Percentiles rank a stretch among this genome's conserved stretches.
Evolutionary conservation across 2,329 filamentous ascomycete species (phyloP).

Genomic region (Fusarium stilboides): DNA sequence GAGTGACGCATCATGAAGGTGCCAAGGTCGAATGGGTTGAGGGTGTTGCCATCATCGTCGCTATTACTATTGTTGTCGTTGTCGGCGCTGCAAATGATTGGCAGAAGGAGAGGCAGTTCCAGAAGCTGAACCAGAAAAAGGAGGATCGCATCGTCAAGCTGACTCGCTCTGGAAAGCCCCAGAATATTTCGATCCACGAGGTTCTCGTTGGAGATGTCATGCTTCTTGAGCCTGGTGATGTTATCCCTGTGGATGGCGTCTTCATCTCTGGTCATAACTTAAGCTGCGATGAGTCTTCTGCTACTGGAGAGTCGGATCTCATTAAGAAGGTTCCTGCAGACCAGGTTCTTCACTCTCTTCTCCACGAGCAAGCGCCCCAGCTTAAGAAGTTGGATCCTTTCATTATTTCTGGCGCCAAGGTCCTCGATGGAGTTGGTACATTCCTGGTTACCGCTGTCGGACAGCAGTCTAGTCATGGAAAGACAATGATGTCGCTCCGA

Average conservation of each 20-base stretch:
- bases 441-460: constrained; percentile 70
- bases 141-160: constrained; percentile 76
- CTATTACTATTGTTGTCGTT: constrained; percentile 74
- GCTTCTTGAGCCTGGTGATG: constrained; percentile 77
- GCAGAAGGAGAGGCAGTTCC: constrained; percentile 77
- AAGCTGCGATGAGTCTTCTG: constrained; percentile 80
- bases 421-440: constrained; percentile 68
- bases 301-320: constrained; percentile 80
- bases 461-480: constrained; percentile 66
- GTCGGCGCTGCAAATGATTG: constrained; percentile 77
- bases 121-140: constrained; percentile 73
- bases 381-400: constrained; percentile 73
- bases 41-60: constrained; percentile 77
- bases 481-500: constrained; percentile 69
- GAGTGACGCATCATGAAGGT: constrained; percentile 59
- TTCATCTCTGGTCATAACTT: constrained; percentile 69
- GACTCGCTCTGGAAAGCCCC: constrained; percentile 75
- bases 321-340: constrained; percentile 76
- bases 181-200: constrained; percentile 75
- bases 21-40: constrained; percentile 75
- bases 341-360: constrained; percentile 69
- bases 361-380: constrained; percentile 60
- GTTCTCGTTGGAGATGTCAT: constrained; percentile 79
- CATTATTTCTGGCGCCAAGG: constrained; percentile 69
- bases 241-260: constrained; percentile 79